phyloP scores from a whole-genome alignment of 495 filamentous ascomycete species.

The Talaromyces stipitatus region DNA sequence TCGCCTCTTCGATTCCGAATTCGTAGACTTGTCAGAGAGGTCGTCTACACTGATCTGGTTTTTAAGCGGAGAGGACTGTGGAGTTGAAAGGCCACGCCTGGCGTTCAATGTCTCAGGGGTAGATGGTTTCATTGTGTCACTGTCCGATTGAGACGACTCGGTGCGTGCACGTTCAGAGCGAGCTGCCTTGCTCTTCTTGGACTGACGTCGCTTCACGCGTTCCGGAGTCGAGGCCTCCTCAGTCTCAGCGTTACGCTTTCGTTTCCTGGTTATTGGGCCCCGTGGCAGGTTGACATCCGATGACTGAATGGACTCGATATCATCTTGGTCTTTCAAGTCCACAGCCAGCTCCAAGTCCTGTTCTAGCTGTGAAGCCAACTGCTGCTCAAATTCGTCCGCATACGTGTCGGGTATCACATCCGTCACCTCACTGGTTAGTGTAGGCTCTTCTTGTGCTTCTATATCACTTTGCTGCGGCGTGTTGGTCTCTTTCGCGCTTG shows the following conservation, averaged over 20 bases:
- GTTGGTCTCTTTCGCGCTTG: background rate
- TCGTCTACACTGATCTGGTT: background rate
- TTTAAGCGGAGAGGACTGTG: constrained; percentile 1
- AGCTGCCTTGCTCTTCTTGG: background rate
- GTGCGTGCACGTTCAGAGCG: background rate
- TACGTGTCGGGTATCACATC: constrained; percentile 19
- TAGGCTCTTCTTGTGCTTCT: background rate
- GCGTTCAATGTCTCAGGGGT: background rate
- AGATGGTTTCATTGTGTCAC: background rate
- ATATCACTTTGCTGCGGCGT: background rate
- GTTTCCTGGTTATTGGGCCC: constrained; percentile 23
- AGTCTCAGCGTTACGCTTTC: constrained; percentile 25
- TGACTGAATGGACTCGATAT: background rate
- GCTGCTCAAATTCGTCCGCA: constrained; percentile 35
- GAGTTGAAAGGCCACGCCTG: background rate
- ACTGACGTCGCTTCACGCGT: constrained; percentile 6
- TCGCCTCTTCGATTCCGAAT: background rate
- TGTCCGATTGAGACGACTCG: background rate
- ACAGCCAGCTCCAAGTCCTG: constrained; percentile 33
- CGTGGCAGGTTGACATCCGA: background rate
- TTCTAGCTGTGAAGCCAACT: constrained; percentile 37
- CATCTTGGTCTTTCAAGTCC: constrained; percentile 14
- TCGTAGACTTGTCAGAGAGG: background rate
- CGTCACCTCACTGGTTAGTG: background rate
- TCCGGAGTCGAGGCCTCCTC: constrained; percentile 7